Base-by-base conservation (phyloP, 345 rosid species). In the Gynandropsis gynandra region DNA sequence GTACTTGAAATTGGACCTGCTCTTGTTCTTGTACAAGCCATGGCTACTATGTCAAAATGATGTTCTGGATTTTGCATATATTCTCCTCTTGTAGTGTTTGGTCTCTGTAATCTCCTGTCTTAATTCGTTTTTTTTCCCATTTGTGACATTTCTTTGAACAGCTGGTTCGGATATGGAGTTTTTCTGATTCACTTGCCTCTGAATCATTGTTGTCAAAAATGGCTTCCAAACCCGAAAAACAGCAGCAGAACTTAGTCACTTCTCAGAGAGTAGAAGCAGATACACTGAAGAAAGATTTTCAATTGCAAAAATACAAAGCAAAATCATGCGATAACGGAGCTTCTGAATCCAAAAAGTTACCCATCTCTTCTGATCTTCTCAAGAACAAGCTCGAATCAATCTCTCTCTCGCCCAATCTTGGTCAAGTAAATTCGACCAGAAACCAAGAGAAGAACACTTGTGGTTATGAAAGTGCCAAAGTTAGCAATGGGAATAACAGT, bases 381-480 rank as follows among this genome's bases (percentile, higher is more conserved):
- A 42, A 50, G 41, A 56, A 37, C 24, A 54, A 74, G 59, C 37
- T 62, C 46, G 71, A 67, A 15, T 56, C 75, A 9, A 47, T 53
- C 45, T 56, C 64, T 36, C 54, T 69, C 9, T 51, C 71, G 8
- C 42, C 59, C 40, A 57, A 52, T 52, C 21, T 55, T 65, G 62
- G 58, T 41, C 62, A 73, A 69, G 58, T 56, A 38, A 73, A 76
- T 42, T 54, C 77, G 50, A 76, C 54, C 38, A 63, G 73, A 62
- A 77, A 79, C 56, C 77, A 66, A 73, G 85, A 74, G 27, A 82
- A 79, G 80, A 74, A 70, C 59, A 71, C 54, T 31, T 49, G 36
- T 4, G 76, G 50, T 54, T 51, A 66, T 56, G 81, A 63, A 66
- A 76, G 85, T 52, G 82, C 71, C 49, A 81, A 76, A 72, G 69